Evolutionary conservation across 257 asterid genomes (phyloP).

Genomic region (Nicotiana paniculata): DNA sequence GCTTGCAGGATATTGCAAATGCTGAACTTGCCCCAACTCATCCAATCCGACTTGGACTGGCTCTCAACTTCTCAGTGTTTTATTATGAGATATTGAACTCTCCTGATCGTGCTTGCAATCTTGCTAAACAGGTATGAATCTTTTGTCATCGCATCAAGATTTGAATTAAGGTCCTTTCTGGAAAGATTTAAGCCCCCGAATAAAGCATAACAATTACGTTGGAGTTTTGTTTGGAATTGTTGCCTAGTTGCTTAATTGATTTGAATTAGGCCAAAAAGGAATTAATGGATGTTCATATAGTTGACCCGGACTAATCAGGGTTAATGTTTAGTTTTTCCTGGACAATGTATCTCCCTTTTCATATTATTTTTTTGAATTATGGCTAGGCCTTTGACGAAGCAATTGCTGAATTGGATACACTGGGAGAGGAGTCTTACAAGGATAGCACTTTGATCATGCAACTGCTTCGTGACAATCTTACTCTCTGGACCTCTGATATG

Average conservation of each 20-base stretch:
- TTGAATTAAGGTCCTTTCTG: too few species aligned
- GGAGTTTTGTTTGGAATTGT: too few species aligned
- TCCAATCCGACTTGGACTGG: slow-evolving; percentile 50
- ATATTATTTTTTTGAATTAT: background rate
- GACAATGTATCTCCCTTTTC: background rate
- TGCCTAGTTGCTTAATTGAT: too few species aligned
- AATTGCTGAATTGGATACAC: slow-evolving; percentile 46
- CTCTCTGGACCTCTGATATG: slow-evolving; percentile 52
- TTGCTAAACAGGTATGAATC: slow-evolving; percentile 38
- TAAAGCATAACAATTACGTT: too few species aligned
- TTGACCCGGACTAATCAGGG: too few species aligned
- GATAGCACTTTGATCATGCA: slow-evolving; percentile 47
- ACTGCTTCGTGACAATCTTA: slow-evolving; percentile 56
- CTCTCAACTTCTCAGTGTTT: slow-evolving; percentile 48
- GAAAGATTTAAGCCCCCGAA: too few species aligned
- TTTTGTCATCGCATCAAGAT: background rate
- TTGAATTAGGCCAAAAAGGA: too few species aligned
- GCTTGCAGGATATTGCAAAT: slow-evolving; percentile 42
- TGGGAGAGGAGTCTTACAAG: slow-evolving; percentile 37
- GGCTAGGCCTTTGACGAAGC: slow-evolving; percentile 52
- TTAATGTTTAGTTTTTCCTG: too few species aligned
- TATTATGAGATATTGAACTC: slow-evolving; percentile 54
- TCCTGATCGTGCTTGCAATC: slow-evolving; percentile 56
- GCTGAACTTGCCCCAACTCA: slow-evolving; percentile 51
- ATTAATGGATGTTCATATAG: too few species aligned